Evolutionary conservation across 2,329 filamentous ascomycete species (phyloP).

Genomic region (Clarireedia hainanense): DNA sequence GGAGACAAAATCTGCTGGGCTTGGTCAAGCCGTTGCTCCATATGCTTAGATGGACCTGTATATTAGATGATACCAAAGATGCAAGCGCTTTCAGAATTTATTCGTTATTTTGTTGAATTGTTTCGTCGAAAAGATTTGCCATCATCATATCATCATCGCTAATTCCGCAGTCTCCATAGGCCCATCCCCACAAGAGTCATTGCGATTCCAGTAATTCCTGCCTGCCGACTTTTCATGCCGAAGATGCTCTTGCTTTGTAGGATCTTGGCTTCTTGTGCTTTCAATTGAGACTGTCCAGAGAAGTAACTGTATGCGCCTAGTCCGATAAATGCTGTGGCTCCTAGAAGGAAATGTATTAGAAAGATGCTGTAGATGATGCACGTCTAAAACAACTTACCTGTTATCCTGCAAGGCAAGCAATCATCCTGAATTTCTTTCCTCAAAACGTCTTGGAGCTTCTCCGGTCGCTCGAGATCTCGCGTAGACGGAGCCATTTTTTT

Average conservation of each 20-base stretch:
- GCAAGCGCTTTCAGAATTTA: not conserved
- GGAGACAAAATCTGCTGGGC: constrained; percentile 11
- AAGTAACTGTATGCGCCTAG: constrained; percentile 72
- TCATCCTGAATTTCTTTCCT: constrained; percentile 31
- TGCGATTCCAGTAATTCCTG: constrained; percentile 62
- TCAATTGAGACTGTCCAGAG: constrained; percentile 65
- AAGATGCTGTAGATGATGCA: not conserved
- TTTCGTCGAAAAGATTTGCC: not conserved
- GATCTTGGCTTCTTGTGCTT: constrained; percentile 56
- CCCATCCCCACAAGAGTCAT: constrained; percentile 62
- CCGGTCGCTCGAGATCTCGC: constrained; percentile 19
- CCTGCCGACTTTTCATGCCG: constrained; percentile 61
- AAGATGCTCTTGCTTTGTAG: constrained; percentile 62
- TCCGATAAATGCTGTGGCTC: constrained; percentile 66
- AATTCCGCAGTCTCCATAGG: constrained; percentile 43
- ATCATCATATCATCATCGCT: not conserved
- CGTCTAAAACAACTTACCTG: constrained; percentile 15
- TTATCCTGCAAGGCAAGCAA: constrained; percentile 28
- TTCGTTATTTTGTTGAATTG: not conserved
- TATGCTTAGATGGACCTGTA: not conserved
- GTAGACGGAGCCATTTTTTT: constrained; percentile 6
- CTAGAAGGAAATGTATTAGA: constrained; percentile 34
- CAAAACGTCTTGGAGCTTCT: constrained; percentile 22
- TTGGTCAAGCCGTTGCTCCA: constrained; percentile 5
- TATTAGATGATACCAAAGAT: not conserved